Conservation (phyloP, 805 yeast genomes). For the Monosporozyma solicola region DNA sequence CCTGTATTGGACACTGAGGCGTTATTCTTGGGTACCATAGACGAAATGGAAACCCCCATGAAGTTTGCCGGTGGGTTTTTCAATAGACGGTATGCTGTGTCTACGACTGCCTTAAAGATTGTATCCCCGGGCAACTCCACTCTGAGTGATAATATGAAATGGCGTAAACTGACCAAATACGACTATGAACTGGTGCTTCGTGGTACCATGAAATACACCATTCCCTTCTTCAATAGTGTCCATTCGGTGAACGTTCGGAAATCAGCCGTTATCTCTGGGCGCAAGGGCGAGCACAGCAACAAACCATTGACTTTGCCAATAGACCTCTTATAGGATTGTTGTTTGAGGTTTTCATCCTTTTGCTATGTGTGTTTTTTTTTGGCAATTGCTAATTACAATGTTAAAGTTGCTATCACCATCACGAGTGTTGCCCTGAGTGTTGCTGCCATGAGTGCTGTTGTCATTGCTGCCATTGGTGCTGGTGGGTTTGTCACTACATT, state of each 20-base stretch:
- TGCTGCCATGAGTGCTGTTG: too few species aligned
- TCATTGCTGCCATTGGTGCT: too few species aligned
- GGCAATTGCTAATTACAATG: too few species aligned
- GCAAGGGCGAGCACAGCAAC: neutral
- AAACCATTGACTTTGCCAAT: neutral
- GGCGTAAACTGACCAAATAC: conserved; percentile 65
- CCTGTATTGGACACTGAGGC: conserved; percentile 40
- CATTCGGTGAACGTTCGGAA: conserved; percentile 56
- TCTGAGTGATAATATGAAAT: conserved; percentile 34
- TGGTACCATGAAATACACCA: conserved; percentile 69
- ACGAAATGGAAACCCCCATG: conserved; percentile 60
- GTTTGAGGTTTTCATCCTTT: neutral
- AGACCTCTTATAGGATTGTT: neutral
- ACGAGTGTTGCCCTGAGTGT: too few species aligned
- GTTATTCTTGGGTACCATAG: conserved; percentile 63
- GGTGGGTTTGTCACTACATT: neutral
- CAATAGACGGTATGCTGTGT: conserved; percentile 46
- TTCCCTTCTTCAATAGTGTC: conserved; percentile 51
- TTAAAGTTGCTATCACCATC: too few species aligned
- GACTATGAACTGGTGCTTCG: conserved; percentile 82
- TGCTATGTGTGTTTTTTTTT: too few species aligned
- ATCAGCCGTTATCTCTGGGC: conserved; percentile 34
- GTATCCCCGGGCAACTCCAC: conserved; percentile 55
- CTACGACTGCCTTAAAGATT: conserved; percentile 62
- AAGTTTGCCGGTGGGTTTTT: conserved; percentile 72